Base-by-base conservation (phyloP, 768 basidiomycete genomes). In the Tulasnella sp. region DNA sequence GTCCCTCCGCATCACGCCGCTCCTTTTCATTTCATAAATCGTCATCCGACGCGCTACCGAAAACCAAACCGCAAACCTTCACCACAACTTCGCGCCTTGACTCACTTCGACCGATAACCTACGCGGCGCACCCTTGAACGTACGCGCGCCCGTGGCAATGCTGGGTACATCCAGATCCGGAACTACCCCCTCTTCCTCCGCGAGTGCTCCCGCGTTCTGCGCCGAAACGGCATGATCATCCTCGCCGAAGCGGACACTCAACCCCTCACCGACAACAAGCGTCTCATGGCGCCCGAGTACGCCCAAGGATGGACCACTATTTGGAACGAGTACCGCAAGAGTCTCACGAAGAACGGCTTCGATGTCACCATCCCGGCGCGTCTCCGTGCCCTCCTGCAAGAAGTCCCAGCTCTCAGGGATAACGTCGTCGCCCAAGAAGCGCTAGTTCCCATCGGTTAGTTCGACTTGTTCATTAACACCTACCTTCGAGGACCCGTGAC, bases 221-320 rank as follows among this genome's bases (percentile, higher is more conserved):
- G 92, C 44, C 92, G 92, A 44, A 92, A 92, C 80, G 93, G 93
- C 31, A 88, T 94, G 69, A 88, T 92, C 82, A 89, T 93, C 80
- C 85, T 93, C 58, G 89, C 93, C 80, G 93, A 93, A 80, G 88
- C 89, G 40, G 91, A 90, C 82, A 88, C 89, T 78, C 87, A 86
- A 77, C 92, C 91, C 14, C 86, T 88, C 31, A 87, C 87, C 34
- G 88, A 90, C 83, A 87, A 86, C 80, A 88, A 87, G 83, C 86
- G 84, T 48, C 80, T 41, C 78, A 81, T 77, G 80, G 81, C 72
- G 31, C 48, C 79, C 75, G 80, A 76, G 34, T 88, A 87, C 64
- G 88, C 88, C 81, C 87, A 87, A 40, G 91, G 91, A 64, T 93
- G 93, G 93, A 88, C 89, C 82, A 86, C 89, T 40, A 86, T 93